Conservation (phyloP, 2,329 filamentous ascomycete genomes). For the Didymella glomerata region DNA sequence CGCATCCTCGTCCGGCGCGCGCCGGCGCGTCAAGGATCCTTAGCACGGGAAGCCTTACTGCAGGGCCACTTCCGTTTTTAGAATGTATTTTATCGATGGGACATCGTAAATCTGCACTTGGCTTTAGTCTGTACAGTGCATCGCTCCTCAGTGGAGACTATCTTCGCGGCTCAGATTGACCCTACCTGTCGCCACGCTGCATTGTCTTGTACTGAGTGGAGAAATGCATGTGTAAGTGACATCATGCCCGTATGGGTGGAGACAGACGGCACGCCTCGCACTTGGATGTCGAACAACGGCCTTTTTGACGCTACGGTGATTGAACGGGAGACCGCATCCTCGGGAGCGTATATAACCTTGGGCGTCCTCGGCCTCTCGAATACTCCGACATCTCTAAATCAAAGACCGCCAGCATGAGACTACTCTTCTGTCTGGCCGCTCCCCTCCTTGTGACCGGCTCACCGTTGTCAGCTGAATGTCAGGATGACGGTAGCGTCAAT, state of each 20-base stretch:
- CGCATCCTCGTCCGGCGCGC: background rate
- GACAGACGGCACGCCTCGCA: background rate
- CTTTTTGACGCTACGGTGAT: background rate
- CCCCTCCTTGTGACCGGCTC: slow-evolving; percentile 4
- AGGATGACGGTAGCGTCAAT: slow-evolving; percentile 2
- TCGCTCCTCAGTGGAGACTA: too few relatives aligned
- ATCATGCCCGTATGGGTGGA: background rate
- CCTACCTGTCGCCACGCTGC: too few relatives aligned
- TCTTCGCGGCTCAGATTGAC: too few relatives aligned
- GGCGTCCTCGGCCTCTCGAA: too few relatives aligned
- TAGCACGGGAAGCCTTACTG: background rate
- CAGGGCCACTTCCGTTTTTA: background rate
- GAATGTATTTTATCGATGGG: too few relatives aligned
- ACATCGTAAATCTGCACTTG: too few relatives aligned
- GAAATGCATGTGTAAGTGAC: background rate
- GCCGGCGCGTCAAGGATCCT: background rate
- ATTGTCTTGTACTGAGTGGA: too few relatives aligned
- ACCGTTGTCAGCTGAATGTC: slow-evolving; percentile 5
- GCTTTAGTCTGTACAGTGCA: too few relatives aligned
- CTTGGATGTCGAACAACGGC: background rate
- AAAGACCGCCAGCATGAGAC: too few relatives aligned
- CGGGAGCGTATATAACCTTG: too few relatives aligned
- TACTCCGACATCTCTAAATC: too few relatives aligned
- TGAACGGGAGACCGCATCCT: background rate
- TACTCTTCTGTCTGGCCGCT: background rate